Evolutionary conservation across 192 early-diverging fungal species (phyloP).

Genomic region (Gamsiella multidivaricata): DNA sequence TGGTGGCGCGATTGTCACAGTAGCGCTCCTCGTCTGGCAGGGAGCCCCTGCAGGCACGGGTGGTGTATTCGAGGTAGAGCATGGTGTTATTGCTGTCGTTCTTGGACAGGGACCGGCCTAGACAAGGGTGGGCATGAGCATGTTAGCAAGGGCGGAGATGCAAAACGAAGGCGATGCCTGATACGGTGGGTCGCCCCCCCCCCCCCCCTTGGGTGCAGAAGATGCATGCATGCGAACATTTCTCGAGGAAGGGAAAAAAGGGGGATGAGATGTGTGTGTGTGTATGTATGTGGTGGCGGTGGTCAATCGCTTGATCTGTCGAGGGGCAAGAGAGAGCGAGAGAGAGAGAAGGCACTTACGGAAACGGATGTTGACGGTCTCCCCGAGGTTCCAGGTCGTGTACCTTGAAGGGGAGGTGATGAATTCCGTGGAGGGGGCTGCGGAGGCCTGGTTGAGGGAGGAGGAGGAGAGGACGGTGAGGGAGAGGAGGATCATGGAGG

Average conservation of each 20-base stretch:
- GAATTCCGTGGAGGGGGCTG: not conserved
- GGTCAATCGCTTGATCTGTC: not conserved
- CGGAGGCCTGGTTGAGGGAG: not conserved
- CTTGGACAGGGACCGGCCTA: slow-evolving; percentile 11
- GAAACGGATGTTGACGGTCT: slow-evolving; percentile 7
- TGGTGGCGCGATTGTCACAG: slow-evolving; percentile 39
- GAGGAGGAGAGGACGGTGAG: not conserved
- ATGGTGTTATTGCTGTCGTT: slow-evolving; percentile 29
- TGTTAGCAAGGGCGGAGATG: not conserved
- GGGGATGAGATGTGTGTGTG: no score
- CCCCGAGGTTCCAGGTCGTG: slow-evolving; percentile 13
- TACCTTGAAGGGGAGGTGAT: not conserved
- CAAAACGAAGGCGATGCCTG: not conserved
- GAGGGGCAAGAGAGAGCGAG: not conserved
- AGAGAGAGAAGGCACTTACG: not conserved
- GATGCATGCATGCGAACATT: no score
- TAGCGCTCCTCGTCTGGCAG: slow-evolving; percentile 17
- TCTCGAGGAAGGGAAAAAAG: no score
- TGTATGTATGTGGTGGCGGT: no score
- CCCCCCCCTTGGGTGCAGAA: no score
- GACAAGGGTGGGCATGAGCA: not conserved
- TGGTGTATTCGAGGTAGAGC: slow-evolving; percentile 44
- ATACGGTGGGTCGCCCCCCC: no score
- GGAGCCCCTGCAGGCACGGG: slow-evolving; percentile 27
- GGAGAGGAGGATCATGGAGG: not conserved